Conservation (phyloP, 441 rosid species). For the Metrosideros polymorpha region DNA sequence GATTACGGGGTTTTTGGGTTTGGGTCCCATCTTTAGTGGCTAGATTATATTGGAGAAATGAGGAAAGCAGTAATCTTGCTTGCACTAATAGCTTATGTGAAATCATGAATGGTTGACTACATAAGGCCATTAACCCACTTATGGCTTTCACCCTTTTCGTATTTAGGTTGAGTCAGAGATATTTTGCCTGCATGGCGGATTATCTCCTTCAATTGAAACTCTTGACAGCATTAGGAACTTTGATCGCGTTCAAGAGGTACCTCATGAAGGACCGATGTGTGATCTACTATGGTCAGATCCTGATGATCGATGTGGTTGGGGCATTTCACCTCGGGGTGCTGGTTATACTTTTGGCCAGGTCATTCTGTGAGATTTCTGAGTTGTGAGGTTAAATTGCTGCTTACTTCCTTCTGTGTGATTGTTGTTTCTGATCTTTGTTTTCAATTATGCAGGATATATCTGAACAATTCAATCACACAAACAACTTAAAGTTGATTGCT, state of each 20-base stretch:
- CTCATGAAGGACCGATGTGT: constrained; percentile 13
- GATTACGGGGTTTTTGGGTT: neutral
- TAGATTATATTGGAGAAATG: neutral
- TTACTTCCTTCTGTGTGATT: neutral
- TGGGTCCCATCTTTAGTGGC: neutral
- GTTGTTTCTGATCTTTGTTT: neutral
- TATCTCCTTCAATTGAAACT: constrained; percentile 10
- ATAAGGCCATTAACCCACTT: neutral
- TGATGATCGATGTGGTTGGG: constrained; percentile 15
- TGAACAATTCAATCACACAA: constrained; percentile 11
- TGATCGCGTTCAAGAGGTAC: constrained; percentile 14
- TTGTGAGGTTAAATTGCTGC: neutral
- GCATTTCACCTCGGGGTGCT: constrained; percentile 14
- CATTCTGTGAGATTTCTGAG: neutral
- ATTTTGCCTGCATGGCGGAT: constrained; percentile 10
- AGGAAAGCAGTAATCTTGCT: neutral
- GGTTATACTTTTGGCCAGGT: constrained; percentile 16
- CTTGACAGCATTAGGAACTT: constrained; percentile 12
- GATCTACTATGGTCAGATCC: constrained; percentile 14
- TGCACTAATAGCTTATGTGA: neutral
- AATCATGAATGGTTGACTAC: neutral
- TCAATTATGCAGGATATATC: constrained; percentile 4
- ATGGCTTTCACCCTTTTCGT: neutral
- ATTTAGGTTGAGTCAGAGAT: constrained; percentile 10
- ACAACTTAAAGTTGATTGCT: constrained; percentile 9